phyloP scores from a whole-genome alignment of 441 rosid genomes.

The Aleurites moluccanus region DNA sequence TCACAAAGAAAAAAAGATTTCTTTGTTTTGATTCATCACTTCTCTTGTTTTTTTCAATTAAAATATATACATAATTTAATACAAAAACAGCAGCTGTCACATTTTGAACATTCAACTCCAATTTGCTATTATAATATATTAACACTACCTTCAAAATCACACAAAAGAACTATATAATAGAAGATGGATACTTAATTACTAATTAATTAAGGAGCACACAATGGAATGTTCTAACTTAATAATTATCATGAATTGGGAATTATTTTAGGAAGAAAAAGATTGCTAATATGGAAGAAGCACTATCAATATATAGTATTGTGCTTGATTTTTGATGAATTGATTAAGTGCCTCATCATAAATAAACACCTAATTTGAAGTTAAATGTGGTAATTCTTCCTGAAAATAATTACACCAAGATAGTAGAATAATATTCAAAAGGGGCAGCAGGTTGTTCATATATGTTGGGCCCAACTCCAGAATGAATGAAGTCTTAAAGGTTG shows the following conservation, averaged over 20 bases:
- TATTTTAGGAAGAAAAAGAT: not conserved
- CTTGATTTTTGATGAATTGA: too few relatives aligned
- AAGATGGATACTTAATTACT: not conserved
- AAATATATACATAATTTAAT: not conserved
- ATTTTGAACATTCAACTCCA: not conserved
- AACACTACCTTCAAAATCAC: not conserved
- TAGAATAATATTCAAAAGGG: too few relatives aligned
- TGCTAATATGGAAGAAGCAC: not conserved
- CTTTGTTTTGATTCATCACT: too few relatives aligned
- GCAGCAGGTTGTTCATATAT: too few relatives aligned
- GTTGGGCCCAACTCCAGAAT: not conserved
- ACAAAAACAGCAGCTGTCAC: conserved; percentile 12
- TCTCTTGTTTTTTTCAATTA: too few relatives aligned
- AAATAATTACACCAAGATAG: too few relatives aligned
- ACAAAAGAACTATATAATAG: not conserved
- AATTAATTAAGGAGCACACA: not conserved
- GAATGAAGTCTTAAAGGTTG: not conserved
- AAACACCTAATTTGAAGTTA: too few relatives aligned
- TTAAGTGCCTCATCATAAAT: too few relatives aligned
- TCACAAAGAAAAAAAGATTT: not conserved
- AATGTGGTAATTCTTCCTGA: too few relatives aligned
- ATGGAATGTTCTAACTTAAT: not conserved
- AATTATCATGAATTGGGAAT: not conserved
- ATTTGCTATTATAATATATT: not conserved
- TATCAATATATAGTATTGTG: not conserved